Percentiles rank a stretch among this genome's conserved stretches.
Conservation (phyloP, 768 basidiomycete species). For the Leccinum obscurum region DNA sequence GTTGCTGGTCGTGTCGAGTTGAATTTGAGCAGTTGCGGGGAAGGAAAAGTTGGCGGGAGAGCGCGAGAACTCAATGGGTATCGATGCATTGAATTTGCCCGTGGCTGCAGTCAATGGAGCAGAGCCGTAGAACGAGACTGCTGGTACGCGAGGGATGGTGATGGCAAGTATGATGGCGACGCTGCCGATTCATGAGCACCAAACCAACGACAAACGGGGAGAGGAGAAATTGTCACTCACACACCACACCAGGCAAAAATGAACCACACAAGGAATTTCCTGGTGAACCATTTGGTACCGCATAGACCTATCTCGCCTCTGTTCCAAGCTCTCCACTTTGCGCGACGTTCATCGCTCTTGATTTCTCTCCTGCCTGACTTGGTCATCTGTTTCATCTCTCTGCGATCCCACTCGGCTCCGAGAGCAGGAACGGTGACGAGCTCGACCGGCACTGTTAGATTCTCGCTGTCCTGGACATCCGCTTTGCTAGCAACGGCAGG, state of each 20-base stretch:
- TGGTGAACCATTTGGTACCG: slow-evolving; percentile 72
- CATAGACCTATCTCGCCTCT: slow-evolving; percentile 79
- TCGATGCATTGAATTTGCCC: slow-evolving; percentile 52
- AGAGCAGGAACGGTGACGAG: slow-evolving; percentile 91
- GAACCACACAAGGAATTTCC: slow-evolving; percentile 67
- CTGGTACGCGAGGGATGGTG: slow-evolving; percentile 81
- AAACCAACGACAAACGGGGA: not conserved
- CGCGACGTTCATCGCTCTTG: slow-evolving; percentile 49
- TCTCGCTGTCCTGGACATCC: slow-evolving; percentile 35
- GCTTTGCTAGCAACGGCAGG: slow-evolving; percentile 30
- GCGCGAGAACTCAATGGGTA: slow-evolving; percentile 68
- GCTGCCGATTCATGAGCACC: slow-evolving; percentile 36
- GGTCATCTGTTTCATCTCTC: slow-evolving; percentile 77
- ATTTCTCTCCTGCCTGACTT: slow-evolving; percentile 67
- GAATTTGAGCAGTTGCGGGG: slow-evolving; percentile 69
- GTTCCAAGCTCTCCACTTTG: slow-evolving; percentile 74
- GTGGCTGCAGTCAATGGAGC: slow-evolving; percentile 63
- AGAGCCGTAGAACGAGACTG: slow-evolving; percentile 57
- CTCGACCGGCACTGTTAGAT: slow-evolving; percentile 49
- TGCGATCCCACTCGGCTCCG: slow-evolving; percentile 85
- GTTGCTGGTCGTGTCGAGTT: slow-evolving; percentile 73
- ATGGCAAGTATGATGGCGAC: slow-evolving; percentile 72
- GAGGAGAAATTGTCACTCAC: slow-evolving; percentile 38
- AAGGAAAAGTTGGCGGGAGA: slow-evolving; percentile 90
- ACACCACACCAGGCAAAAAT: slow-evolving; percentile 59